phyloP scores from a whole-genome alignment of 352 stramenopile genomes.

The Pythium pyrilobum region DNA sequence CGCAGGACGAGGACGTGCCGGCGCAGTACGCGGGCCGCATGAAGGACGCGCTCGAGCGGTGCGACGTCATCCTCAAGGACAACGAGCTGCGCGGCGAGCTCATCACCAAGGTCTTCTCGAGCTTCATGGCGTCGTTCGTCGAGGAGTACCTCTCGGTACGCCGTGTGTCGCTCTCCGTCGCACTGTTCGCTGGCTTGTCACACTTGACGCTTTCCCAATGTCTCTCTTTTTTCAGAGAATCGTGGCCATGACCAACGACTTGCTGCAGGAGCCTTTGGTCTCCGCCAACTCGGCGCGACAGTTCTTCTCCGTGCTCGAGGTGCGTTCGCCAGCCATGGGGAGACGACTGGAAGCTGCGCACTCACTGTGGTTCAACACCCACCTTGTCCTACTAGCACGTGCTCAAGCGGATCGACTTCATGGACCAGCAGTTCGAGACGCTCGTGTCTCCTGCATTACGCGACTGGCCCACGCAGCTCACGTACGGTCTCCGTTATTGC shows the following conservation, averaged over 20 bases:
- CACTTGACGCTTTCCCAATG: too few species aligned
- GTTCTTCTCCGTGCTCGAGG: constrained; percentile 66
- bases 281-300: constrained; percentile 50
- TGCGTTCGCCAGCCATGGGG: constrained; percentile 9
- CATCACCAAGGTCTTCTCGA: constrained; percentile 62
- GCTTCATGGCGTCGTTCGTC: constrained; percentile 48
- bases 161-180: background rate
- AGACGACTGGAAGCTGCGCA: too few species aligned
- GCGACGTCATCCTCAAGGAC: constrained; percentile 59
- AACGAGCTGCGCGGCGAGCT: constrained; percentile 63
- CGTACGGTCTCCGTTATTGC: constrained; percentile 27
- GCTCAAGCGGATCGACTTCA: constrained; percentile 50
- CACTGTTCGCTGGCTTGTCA: background rate
- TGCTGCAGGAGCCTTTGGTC: constrained; percentile 63
- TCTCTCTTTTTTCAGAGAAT: constrained; percentile 42
- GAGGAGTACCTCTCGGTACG: constrained; percentile 63
- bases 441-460: constrained; percentile 31
- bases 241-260: constrained; percentile 36
- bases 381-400: constrained; percentile 29
- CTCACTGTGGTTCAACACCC: background rate
- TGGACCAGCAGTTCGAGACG: constrained; percentile 57
- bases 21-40: constrained; percentile 32
- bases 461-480: constrained; percentile 65
- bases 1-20: constrained; percentile 35
- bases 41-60: constrained; percentile 41